These are phyloP conservation scores for Eucalyptus melliodora DNA, from an alignment of 345 rosid species.

Conservation along the genomic window DNA sequence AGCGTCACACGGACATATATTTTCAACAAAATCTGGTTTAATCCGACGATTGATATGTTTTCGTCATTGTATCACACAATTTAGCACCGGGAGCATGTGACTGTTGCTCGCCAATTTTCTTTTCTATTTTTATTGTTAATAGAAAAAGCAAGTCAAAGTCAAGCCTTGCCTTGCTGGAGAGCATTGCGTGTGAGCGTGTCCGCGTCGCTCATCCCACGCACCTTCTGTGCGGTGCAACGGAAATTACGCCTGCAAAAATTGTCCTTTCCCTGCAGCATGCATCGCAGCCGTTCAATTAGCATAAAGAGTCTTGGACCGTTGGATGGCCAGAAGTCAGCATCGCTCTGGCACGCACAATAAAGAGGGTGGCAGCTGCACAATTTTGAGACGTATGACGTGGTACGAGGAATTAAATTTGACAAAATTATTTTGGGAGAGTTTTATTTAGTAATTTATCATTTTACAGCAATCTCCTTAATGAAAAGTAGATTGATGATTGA, in stretches of 20 bases:
- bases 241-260: not conserved
- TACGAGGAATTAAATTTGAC: too few relatives aligned
- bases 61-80: too few relatives aligned
- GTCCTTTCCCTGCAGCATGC: not conserved
- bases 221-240: not conserved
- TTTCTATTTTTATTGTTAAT: too few relatives aligned
- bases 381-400: too few relatives aligned
- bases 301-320: not conserved
- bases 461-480: too few relatives aligned
- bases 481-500: too few relatives aligned
- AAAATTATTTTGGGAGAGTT: too few relatives aligned
- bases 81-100: too few relatives aligned
- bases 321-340: not conserved
- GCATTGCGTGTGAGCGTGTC: too few relatives aligned
- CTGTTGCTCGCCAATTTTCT: not conserved
- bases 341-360: not conserved
- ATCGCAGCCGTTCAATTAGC: not conserved
- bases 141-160: not conserved
- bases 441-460: too few relatives aligned
- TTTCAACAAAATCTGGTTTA: conserved; percentile 16
- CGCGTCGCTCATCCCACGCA: not conserved
- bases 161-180: not conserved
- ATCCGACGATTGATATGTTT: too few relatives aligned
- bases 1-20: not conserved
- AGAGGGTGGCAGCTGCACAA: not conserved